phyloP scores from a whole-genome alignment of 768 basidiomycete species.

The Tulasnella sp. region DNA sequence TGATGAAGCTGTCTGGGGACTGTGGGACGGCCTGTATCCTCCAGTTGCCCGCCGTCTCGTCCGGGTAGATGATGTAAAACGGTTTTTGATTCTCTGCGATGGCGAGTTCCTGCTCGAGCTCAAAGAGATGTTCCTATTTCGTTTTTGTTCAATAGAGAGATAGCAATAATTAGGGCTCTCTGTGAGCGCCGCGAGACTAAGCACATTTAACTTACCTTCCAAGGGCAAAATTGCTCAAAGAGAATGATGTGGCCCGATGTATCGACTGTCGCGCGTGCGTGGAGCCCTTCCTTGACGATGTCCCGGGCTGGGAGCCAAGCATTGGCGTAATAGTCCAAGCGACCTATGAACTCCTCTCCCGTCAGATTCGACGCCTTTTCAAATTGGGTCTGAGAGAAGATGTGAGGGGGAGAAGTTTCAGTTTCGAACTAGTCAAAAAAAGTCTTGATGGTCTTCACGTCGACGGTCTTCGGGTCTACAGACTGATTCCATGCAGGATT shows the following conservation, averaged over 20 bases:
- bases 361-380: constrained; percentile 66
- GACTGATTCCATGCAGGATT: constrained; percentile 92
- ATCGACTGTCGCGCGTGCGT: constrained; percentile 48
- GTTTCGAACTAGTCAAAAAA: no score
- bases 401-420: no score
- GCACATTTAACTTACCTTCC: constrained; percentile 50
- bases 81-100: constrained; percentile 42
- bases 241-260: constrained; percentile 65
- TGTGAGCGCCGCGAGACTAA: no score
- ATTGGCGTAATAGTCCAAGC: constrained; percentile 70
- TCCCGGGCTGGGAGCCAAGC: constrained; percentile 91
- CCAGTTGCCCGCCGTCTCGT: constrained; percentile 67
- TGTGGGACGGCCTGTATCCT: constrained; percentile 86
- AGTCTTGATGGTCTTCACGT: constrained; percentile 47
- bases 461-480: constrained; percentile 48
- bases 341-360: constrained; percentile 72
- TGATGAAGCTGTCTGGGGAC: constrained; percentile 73
- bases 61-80: constrained; percentile 82
- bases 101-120: constrained; percentile 54
- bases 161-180: no score
- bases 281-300: constrained; percentile 51
- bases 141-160: not conserved
- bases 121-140: constrained; percentile 75
- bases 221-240: constrained; percentile 70
- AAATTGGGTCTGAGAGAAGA: constrained; percentile 49